These are phyloP conservation scores for Torulaspora gathmanii DNA, from an alignment of 805 yeast species.

Conservation along the genomic window DNA sequence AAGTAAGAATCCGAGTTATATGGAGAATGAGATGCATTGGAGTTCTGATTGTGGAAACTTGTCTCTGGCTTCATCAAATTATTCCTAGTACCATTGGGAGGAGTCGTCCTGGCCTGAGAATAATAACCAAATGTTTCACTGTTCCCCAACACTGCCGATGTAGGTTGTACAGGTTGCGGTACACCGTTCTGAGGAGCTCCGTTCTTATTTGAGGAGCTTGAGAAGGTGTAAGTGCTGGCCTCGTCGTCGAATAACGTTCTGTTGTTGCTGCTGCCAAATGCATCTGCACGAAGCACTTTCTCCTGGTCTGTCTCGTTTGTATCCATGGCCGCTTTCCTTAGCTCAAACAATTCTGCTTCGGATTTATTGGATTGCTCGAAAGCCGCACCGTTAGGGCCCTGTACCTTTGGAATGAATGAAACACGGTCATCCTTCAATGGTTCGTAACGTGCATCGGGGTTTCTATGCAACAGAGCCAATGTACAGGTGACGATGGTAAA, in stretches of 20 bases:
- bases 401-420: constrained; percentile 78
- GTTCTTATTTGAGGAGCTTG: constrained; percentile 12
- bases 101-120: constrained; percentile 14
- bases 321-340: constrained; percentile 37
- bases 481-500: constrained; percentile 86
- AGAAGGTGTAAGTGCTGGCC: constrained; percentile 15
- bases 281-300: constrained; percentile 23
- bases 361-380: constrained; percentile 25
- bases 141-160: constrained; percentile 29
- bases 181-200: constrained; percentile 6
- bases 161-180: constrained; percentile 27
- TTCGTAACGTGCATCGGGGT: constrained; percentile 92
- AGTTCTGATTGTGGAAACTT: constrained; percentile 24
- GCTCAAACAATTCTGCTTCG: constrained; percentile 34
- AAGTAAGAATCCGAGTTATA: constrained; percentile 17
- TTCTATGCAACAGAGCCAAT: constrained; percentile 76
- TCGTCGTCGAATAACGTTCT: constrained; percentile 20
- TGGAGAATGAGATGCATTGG: constrained; percentile 10
- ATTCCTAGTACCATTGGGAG: constrained; percentile 12
- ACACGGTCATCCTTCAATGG: constrained; percentile 96
- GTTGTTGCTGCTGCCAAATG: constrained; percentile 16
- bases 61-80: constrained; percentile 32
- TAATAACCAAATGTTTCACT: constrained; percentile 9
- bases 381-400: constrained; percentile 29
- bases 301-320: constrained; percentile 35